Base-by-base conservation (phyloP, 176 grass and related monocot genomes). In the Triticum aestivum region DNA sequence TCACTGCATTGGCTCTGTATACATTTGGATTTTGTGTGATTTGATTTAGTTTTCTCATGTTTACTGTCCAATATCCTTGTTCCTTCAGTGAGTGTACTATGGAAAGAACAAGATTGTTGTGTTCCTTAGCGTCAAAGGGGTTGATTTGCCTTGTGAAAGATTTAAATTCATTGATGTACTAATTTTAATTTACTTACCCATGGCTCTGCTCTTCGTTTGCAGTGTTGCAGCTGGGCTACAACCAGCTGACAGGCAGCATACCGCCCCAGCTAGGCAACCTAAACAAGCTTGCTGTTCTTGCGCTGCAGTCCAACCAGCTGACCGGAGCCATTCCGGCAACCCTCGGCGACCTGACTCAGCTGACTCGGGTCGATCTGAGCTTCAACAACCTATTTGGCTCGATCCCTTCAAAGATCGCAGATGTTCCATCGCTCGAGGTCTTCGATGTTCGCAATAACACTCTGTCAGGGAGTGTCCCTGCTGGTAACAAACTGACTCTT, bases 211-310 rank as follows among this genome's bases (percentile, higher is more conserved):
- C 6, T 59, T 72, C 42, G 83, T 49, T 68, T 92, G 62, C 74
- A 99, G 97, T 99, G 23, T 88, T 99, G 81, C 97, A 99, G 86
- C 94, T 99, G 14, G 91, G 94, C n/a, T 96, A 96, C 80, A 99
- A 99, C 65, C 87, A 89, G 81, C 66, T 99, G 42, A 87, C 90
- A 61, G 94, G 97, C 58, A 91, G 91, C 72, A 87, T 99, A 87
- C 97, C 94, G 0, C 84, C 84, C 14, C 90, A 89, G 77, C 58
- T 99, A 4, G 92, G 94, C 41, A 86, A 85, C 51, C 38, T 99
- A 72, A 96, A 92, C 65, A 96, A 96, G 44, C 92, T 99, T 23
- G 54, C 70, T 8, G 90, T 99, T 84, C 92, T 99, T 24, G 85
- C 92, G 30, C 69, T 99, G 51, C 94, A 99, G 83, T 99, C 90